phyloP scores from a whole-genome alignment of 75 land plant species.

The Selaginella moellendorffii region DNA sequence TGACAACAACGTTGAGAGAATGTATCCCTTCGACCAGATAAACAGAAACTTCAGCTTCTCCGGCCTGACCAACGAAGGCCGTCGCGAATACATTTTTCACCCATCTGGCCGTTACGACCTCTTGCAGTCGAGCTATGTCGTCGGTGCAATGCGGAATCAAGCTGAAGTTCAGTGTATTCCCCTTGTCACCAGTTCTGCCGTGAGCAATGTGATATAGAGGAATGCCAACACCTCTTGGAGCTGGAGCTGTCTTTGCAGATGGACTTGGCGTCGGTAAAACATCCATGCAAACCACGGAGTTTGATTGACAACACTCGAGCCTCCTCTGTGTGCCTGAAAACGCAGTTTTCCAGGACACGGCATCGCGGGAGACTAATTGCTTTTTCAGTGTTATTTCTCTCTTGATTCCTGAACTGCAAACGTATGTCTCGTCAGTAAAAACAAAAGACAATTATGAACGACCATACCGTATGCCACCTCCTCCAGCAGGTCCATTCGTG shows the following conservation, averaged over 20 bases:
- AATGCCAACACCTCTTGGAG: conserved; percentile 42
- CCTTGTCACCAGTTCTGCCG: conserved; percentile 87
- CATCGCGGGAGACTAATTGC: conserved; percentile 42
- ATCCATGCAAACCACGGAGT: no score
- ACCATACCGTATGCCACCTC: conserved; percentile 82
- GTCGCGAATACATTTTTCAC: conserved; percentile 35
- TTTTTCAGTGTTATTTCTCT: conserved; percentile 61
- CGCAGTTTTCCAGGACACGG: conserved; percentile 33
- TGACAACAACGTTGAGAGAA: conserved; percentile 75
- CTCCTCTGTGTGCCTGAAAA: conserved; percentile 16
- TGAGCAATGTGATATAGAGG: conserved; percentile 65
- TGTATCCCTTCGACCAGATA: conserved; percentile 61
- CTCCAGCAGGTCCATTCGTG: conserved; percentile 98
- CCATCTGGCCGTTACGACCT: conserved; percentile 64
- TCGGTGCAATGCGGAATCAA: conserved; percentile 67
- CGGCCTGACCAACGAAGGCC: not conserved
- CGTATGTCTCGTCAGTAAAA: no score
- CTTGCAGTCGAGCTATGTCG: conserved; percentile 54
- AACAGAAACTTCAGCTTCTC: not conserved
- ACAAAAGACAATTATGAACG: not conserved
- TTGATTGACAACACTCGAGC: not conserved
- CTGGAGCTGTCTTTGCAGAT: conserved; percentile 13
- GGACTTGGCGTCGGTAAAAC: no score
- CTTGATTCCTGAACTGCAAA: conserved; percentile 68
- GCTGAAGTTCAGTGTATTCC: conserved; percentile 79